Evolutionary conservation across 2,329 filamentous ascomycete species (phyloP), one percentile per base, ranked within the genome.

Genomic region (Aspergillus tubingensis): DNA sequence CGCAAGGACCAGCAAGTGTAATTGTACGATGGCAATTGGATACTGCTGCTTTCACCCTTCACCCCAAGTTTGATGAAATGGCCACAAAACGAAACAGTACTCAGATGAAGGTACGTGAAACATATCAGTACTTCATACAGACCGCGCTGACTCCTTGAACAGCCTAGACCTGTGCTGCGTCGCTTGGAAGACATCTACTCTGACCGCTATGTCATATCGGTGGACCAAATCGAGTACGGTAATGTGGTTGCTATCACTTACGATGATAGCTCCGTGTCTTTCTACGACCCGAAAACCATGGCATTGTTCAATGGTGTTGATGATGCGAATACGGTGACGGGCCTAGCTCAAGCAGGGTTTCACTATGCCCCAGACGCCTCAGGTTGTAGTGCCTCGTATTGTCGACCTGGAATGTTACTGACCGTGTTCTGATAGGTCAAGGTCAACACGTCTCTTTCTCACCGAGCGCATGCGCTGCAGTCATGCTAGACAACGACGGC

Each of bases 1-100:
- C 84, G 44, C 86, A 88, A 65, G 86, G 88, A 32, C 80, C 86
- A 0, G 86, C 90, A 67, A 96, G 88, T 66, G 85, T 93, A 43
- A 82, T 98, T 63, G 88, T 92, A 64, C 85, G 90, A 63, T 98
- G 94, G 94, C 89, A 95, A 67, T 74, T 94, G 8, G 82, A 84
- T 32, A 86, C 90, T 32, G 82, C 86, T 51, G 77, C 83, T n/a
- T 86, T 89, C 64, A 82, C 79, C 8, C 78, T 96, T 7, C 90
- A 95, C 71, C 79, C 88, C 2, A 89, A 89, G 11, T 94, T 96
- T 72, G 89, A 92, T 65, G 89, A 93, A 67, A 81, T 95, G 25
- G 86, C 87, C 7, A 82, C 83, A 47, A 86, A 89, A 67, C 86
- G 86, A 69, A 86, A 85, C 69, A 85, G 82, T 61, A 74, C 75